phyloP scores from a whole-genome alignment of 208 protist genomes.

The Trypanosoma melophagium region DNA sequence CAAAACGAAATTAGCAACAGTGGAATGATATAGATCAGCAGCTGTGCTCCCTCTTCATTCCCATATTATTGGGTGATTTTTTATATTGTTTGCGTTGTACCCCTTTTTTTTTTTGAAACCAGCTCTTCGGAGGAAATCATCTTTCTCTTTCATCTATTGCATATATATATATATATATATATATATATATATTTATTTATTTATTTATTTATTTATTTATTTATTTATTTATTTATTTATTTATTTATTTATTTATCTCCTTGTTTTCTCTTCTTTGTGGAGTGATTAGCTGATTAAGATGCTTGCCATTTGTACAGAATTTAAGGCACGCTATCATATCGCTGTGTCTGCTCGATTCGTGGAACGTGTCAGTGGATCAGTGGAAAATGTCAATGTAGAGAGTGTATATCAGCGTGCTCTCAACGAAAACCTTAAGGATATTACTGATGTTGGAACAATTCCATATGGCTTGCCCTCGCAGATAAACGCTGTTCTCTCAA shows the following conservation, averaged over 20 bases:
- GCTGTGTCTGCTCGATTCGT: slow-evolving; percentile 61
- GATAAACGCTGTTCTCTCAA: slow-evolving; percentile 35
- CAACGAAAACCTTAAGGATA: slow-evolving; percentile 60
- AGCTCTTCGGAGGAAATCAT: neutral
- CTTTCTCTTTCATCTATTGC: neutral
- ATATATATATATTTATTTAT: slow-evolving; percentile 10
- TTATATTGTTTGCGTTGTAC: no score
- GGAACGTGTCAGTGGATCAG: slow-evolving; percentile 32
- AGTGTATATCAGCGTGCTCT: slow-evolving; percentile 57
- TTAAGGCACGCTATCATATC: slow-evolving; percentile 35
- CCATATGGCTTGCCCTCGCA: slow-evolving; percentile 60
- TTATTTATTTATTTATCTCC: slow-evolving; percentile 2
- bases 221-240: neutral
- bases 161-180: neutral
- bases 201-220: slow-evolving; percentile 9
- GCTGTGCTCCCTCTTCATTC: no score
- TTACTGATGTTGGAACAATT: slow-evolving; percentile 48
- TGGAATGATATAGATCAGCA: no score
- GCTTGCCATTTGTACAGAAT: slow-evolving; percentile 36
- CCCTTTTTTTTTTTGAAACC: no score
- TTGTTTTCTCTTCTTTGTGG: slow-evolving; percentile 3
- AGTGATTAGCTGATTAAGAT: slow-evolving; percentile 25
- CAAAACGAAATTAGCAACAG: no score
- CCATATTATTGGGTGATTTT: no score
- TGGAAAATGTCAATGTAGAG: slow-evolving; percentile 33